Conservation (phyloP, 805 yeast species). For the Zygosaccharomyces bailii region DNA sequence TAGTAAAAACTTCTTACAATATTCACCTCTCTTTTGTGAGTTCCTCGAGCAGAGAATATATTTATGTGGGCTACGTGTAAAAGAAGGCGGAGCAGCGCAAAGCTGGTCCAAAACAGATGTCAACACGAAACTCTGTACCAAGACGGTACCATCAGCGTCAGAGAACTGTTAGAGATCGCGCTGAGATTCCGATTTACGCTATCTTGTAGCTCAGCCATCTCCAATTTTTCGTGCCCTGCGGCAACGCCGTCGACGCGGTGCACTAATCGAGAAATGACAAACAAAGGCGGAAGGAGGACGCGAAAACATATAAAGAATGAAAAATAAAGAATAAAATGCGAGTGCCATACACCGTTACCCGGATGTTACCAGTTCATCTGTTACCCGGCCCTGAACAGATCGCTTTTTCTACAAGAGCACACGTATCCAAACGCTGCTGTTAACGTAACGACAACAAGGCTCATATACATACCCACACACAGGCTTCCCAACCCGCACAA, state of each 20-base stretch:
- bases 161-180: background rate
- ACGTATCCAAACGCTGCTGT: background rate
- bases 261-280: background rate
- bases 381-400: background rate
- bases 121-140: background rate
- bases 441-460: background rate
- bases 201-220: background rate
- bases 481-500: conserved; percentile 7
- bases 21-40: background rate
- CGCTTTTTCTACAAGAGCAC: no score
- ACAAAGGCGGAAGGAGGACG: background rate
- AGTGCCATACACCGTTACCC: no score
- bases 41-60: background rate
- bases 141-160: background rate
- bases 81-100: background rate
- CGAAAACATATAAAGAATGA: no score
- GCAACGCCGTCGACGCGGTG: background rate
- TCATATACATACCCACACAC: background rate
- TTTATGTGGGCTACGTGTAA: background rate
- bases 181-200: background rate
- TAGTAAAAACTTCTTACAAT: background rate
- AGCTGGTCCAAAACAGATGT: background rate
- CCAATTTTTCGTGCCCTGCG: background rate
- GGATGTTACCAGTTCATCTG: no score
- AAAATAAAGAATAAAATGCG: no score